Evolutionary conservation across 2,329 filamentous ascomycete species (phyloP), one percentile per base, ranked within the genome.

Genomic region (Epichloe elymi): DNA sequence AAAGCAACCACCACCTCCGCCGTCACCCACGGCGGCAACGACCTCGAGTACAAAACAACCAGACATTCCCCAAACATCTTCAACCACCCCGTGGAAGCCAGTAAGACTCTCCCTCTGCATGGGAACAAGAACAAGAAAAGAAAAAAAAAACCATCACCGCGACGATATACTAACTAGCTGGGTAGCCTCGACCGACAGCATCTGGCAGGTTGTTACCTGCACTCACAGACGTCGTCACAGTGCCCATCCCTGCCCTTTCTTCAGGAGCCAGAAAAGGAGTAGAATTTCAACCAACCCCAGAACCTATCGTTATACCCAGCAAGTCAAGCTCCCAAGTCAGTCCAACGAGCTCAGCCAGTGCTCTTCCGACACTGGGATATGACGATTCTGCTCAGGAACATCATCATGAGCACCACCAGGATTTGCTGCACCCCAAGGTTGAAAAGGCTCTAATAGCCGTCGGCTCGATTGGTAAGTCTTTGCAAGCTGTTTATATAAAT

Each of bases 381-480:
- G 6, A 30, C 5, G 36, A 45, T 19, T 20, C 20, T 40, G 12
- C 10, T 6, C 17, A 39, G 15, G 39, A 53, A 3, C 20, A 47
- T 11, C 10, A 15, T 15, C 39, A 45, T 33, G 49, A 48, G 12
- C 52, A 47, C 26, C 52, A 47, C 26, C 46, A 52, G 4, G 49
- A 50, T 30, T 17, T 48, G 14, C 40, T 47, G 15, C 50, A 49
- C 30, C 11, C 50, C 3, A 51, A 48, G 36, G 49, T 51, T 7
- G 54, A 57, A 46, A 58, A 57, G 26, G 55, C 57, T 2, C 44
- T 57, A n/a, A 56, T 60, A 48, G 54, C 54, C 15, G 46, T 55
- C 39, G 56, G 55, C 12, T 51, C 56, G 3, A 49, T 58, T 41
- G 56, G 58, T 59, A 52, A 46, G 57, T 45, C 20, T 26, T 20